Evolutionary conservation across 2,329 filamentous ascomycete genomes (phyloP).

Genomic region (Sphaerulina populicola): DNA sequence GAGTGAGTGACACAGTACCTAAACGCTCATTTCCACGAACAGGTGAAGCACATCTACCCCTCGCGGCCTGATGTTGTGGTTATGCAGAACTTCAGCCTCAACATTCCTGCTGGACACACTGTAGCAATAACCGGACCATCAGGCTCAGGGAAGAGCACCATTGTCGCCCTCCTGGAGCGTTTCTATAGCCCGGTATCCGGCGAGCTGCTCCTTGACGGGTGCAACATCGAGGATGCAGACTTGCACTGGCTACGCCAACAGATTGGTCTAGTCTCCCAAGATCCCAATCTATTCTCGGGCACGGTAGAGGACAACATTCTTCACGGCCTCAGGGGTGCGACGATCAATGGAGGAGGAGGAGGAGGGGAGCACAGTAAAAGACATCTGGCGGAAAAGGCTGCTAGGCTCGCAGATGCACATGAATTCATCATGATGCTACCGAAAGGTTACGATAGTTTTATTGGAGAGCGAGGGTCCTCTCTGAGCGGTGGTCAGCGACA

Average conservation of each 20-base stretch:
- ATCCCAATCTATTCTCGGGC: constrained; percentile 41
- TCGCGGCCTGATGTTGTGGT: constrained; percentile 83
- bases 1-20: not conserved
- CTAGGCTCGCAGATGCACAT: constrained; percentile 45
- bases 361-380: constrained; percentile 48
- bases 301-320: constrained; percentile 41
- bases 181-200: constrained; percentile 41
- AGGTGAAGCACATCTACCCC: constrained; percentile 83
- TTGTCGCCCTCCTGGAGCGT: constrained; percentile 40
- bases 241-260: constrained; percentile 35
- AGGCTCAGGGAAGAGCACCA: constrained; percentile 42
- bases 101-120: constrained; percentile 72
- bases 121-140: constrained; percentile 43
- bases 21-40: constrained; percentile 27
- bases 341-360: constrained; percentile 50
- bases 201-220: constrained; percentile 44
- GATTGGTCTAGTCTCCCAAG: constrained; percentile 41
- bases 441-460: constrained; percentile 43
- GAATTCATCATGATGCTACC: constrained; percentile 47
- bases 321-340: constrained; percentile 44
- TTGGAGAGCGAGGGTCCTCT: constrained; percentile 42
- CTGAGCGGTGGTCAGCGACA: constrained; percentile 50
- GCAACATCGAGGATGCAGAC: constrained; percentile 44
- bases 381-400: constrained; percentile 36
- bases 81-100: constrained; percentile 71